These are phyloP conservation scores for Cordyceps fumosorosea DNA, from an alignment of 2,329 filamentous ascomycete genomes.

Conservation along the genomic window DNA sequence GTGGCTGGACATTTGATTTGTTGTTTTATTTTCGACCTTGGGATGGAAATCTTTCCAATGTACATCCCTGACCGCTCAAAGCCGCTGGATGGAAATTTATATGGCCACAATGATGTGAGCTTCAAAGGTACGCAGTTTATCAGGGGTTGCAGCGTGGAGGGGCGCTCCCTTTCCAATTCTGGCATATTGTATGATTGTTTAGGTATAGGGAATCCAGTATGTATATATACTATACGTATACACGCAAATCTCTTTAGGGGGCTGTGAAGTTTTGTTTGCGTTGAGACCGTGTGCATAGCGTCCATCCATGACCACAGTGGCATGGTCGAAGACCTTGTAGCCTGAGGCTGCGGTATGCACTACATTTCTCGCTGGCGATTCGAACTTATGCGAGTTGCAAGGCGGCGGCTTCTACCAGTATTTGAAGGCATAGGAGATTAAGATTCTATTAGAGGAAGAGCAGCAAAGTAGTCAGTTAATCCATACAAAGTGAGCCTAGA, in stretches of 20 bases:
- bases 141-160: background rate
- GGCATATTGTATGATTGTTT: constrained; percentile 13
- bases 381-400: too few relatives aligned
- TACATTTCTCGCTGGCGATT: too few relatives aligned
- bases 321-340: too few relatives aligned
- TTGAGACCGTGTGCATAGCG: too few relatives aligned
- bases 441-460: background rate
- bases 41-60: background rate
- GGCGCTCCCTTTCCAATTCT: background rate
- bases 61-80: background rate
- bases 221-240: background rate
- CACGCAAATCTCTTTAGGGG: background rate
- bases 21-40: constrained; percentile 10
- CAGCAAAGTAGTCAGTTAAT: too few relatives aligned
- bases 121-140: background rate
- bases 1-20: background rate
- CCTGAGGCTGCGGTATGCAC: too few relatives aligned
- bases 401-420: too few relatives aligned
- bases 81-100: background rate
- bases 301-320: too few relatives aligned
- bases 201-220: constrained; percentile 8
- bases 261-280: too few relatives aligned
- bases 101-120: background rate
- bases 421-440: too few relatives aligned
- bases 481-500: background rate